Base-by-base conservation (phyloP, 2,329 filamentous ascomycete species). In the Corinectria fuckeliana region DNA sequence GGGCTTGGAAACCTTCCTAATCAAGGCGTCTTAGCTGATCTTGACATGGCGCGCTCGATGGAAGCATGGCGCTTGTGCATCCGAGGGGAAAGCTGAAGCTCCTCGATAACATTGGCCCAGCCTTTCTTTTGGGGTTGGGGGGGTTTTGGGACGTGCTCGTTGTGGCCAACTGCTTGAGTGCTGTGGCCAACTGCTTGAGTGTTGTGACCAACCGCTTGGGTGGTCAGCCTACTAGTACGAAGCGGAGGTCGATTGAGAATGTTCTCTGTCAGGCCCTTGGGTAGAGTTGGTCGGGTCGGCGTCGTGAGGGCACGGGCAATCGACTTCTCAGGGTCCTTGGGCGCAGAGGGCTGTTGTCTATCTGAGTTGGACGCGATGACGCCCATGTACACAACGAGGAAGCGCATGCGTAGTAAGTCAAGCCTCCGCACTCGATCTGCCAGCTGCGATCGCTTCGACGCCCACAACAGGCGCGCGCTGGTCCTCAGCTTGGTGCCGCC, bases 381-480 rank as follows among this genome's bases (percentile, higher is more conserved):
- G 63, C 85, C 83, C 83, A 89, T 84, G 72, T 87, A 88, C 34
- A 87, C 80, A 32, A 88, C 85, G 28, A 89, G 75, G 69, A 89
- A 88, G 61, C 86, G 82, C 84, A 87, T 88, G 70, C 86, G 81
- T 70, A 89, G 72, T 67, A 88, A 74, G 66, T 89, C 87, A 38
- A 89, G 76, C 45, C 85, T 78, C 55, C 83, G 80, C 53, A 88
- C 77, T 50, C 83, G 81, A 64, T 86, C 84, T 71, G 87, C 83
- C 49, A 89, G 75, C 50, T 79, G 77, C 50, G 72, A 74, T 65
- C 84, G 81, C 69, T 83, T 83, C 58, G 77, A 77, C 4, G 83
- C 85, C 87, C 87, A 89, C 23, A 88, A 75, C 1, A 88, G 60
- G 50, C 86, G 79, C 21, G 85, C 80, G 58, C 75, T 73, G 9